Evolutionary conservation across 495 filamentous ascomycete genomes (phyloP).

Genomic region (Aspergillus baeticus): DNA sequence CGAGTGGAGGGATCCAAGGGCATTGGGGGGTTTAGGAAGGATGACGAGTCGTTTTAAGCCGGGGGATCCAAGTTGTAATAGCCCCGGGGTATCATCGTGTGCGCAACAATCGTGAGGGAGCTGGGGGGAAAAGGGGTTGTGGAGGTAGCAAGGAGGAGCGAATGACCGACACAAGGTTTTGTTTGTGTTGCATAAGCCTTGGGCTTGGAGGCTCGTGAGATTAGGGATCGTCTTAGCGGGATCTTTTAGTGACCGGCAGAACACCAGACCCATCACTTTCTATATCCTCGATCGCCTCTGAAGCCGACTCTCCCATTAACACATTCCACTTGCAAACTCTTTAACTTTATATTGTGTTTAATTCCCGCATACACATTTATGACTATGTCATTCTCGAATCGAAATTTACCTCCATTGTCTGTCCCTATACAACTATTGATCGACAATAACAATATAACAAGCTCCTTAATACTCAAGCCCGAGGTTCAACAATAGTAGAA

Average conservation of each 20-base stretch:
- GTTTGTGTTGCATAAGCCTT: not conserved
- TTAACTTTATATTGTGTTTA: no score
- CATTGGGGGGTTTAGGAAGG: not conserved
- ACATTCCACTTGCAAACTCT: no score
- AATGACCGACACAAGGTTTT: not conserved
- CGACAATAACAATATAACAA: no score
- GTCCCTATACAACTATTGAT: no score
- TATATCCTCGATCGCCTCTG: no score
- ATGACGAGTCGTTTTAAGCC: not conserved
- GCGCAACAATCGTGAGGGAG: not conserved
- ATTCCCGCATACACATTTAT: no score
- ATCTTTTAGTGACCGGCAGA: no score
- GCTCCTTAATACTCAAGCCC: not conserved
- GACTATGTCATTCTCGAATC: no score
- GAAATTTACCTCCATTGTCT: no score
- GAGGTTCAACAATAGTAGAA: not conserved
- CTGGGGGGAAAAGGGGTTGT: not conserved
- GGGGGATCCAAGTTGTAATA: not conserved
- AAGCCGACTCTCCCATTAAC: no score
- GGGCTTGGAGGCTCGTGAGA: not conserved
- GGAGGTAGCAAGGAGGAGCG: not conserved
- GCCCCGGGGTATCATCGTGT: conserved; percentile 8
- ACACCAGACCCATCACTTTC: no score
- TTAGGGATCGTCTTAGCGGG: not conserved
- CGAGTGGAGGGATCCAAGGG: not conserved